phyloP scores from a whole-genome alignment of 257 asterid species.

The Knoxia roxburghii region DNA sequence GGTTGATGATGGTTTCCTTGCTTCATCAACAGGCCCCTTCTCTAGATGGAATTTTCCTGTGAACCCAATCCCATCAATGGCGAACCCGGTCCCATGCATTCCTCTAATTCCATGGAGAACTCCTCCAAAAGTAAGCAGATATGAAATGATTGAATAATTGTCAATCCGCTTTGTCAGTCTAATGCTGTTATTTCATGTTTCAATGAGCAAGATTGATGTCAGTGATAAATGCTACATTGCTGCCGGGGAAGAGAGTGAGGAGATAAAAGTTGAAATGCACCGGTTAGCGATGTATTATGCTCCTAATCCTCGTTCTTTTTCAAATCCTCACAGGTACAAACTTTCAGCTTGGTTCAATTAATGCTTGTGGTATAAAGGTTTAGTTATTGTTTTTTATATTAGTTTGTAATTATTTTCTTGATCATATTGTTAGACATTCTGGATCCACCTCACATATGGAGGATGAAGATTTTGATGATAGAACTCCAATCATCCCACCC shows the following conservation, averaged over 20 bases:
- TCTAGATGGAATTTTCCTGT: not conserved
- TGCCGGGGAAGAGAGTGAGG: slow-evolving; percentile 54
- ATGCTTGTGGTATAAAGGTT: no score
- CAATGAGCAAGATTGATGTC: slow-evolving; percentile 29
- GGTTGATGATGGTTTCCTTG: not conserved
- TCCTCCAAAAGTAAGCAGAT: slow-evolving; percentile 26
- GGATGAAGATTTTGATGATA: slow-evolving; percentile 24
- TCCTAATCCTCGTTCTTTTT: slow-evolving; percentile 25
- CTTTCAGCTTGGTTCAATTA: not conserved
- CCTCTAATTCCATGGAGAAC: slow-evolving; percentile 24
- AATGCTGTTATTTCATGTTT: not conserved
- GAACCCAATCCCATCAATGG: not conserved
- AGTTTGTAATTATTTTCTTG: slow-evolving; percentile 17
- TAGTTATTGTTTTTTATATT: no score
- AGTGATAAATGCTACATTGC: slow-evolving; percentile 30
- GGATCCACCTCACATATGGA: slow-evolving; percentile 29
- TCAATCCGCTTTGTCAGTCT: not conserved
- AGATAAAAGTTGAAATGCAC: slow-evolving; percentile 22
- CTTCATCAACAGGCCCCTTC: not conserved
- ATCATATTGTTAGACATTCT: slow-evolving; percentile 15
- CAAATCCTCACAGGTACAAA: slow-evolving; percentile 38
- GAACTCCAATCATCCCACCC: slow-evolving; percentile 30
- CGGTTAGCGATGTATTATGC: slow-evolving; percentile 23
- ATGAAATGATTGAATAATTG: slow-evolving; percentile 6
- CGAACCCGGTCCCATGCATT: not conserved